Percentiles rank a stretch among this genome's conserved stretches.
Evolutionary conservation across 441 rosid species (phyloP).

Genomic region (Euphorbia schlechtendalii): DNA sequence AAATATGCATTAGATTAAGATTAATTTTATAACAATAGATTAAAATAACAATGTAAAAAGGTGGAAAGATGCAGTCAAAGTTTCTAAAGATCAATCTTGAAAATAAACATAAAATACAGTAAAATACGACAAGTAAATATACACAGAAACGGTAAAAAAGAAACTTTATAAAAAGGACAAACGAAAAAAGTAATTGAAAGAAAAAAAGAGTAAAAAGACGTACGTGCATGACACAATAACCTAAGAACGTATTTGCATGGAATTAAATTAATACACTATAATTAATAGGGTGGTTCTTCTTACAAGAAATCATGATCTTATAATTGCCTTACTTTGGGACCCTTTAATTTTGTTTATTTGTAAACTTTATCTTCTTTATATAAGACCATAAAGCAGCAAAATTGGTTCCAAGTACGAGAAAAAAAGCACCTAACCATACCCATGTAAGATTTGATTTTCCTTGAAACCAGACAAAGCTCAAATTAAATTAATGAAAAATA

Average conservation of each 20-base stretch:
- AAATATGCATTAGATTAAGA: too few relatives aligned
- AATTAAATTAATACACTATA: constrained; percentile 19
- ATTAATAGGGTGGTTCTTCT: constrained; percentile 39
- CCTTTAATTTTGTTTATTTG: too few relatives aligned
- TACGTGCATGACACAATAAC: constrained; percentile 48
- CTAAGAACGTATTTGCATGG: constrained; percentile 72
- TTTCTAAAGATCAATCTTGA: constrained; percentile 2
- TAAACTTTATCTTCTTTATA: too few relatives aligned
- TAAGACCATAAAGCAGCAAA: too few relatives aligned
- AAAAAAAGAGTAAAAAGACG: constrained; percentile 7
- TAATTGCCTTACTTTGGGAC: constrained; percentile 55
- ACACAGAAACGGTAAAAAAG: neutral
- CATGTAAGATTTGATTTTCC: too few relatives aligned
- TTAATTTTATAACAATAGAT: too few relatives aligned
- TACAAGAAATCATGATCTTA: constrained; percentile 74
- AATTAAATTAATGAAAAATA: too few relatives aligned
- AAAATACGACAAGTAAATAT: neutral
- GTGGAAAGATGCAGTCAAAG: neutral
- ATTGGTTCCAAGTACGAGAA: too few relatives aligned
- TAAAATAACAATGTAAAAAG: neutral
- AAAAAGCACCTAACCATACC: too few relatives aligned
- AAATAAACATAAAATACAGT: neutral
- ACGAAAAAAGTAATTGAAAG: neutral
- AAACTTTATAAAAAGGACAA: neutral
- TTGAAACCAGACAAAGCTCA: too few relatives aligned